Base-by-base conservation (phyloP, 257 asterid genomes). In the Dorcoceras hygrometricum region DNA sequence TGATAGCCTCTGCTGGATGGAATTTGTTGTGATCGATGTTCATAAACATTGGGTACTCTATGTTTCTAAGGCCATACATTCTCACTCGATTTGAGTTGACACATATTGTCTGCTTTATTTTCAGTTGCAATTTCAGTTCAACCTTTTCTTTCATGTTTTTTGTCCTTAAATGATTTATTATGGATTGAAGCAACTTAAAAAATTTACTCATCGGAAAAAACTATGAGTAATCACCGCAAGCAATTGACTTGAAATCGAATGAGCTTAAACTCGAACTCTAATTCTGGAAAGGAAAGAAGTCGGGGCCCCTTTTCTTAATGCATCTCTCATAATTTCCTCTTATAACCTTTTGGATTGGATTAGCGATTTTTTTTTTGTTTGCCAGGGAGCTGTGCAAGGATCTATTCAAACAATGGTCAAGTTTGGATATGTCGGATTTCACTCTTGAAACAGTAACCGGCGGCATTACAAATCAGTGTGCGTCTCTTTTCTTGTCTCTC, bases 391-490 rank as follows among this genome's bases (percentile, higher is more conserved):
- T 93, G 32, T 93, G 89, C 87, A 90, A 84, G 85, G 92, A 90
- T 80, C 78, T 93, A 57, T 93, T 86, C 86, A 75, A 82, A 79
- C 76, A 88, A 62, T 93, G 97, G 97, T 77, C 84, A 43, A 71
- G 73, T 68, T 72, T 90, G 84, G 86, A 90, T 55, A 95, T 80
- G 73, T 85, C 99, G 43, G 78, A 68, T 72, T 82, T 88, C 80
- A 83, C 96, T 70, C 84, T 86, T 43, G 94, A 88, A 68, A 93
- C 81, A 8, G 90, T 93, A 61, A 83, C 99, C n/a, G 99, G 99
- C 59, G 99, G 99, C 82, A 93, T 93, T 77, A 93, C 99, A 66
- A 93, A 93, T 81, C 77, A 84, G 39, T 75, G 97, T 92, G 75
- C 39, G 93, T 74, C 24, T 81, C 76, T 67, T 23, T 56, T 53